A percentile compares a stretch with the other conserved stretches of the same genome.
These are phyloP conservation scores for Ceratocystis ficicola DNA, from an alignment of 2,329 filamentous ascomycete genomes.

Conservation along the genomic window DNA sequence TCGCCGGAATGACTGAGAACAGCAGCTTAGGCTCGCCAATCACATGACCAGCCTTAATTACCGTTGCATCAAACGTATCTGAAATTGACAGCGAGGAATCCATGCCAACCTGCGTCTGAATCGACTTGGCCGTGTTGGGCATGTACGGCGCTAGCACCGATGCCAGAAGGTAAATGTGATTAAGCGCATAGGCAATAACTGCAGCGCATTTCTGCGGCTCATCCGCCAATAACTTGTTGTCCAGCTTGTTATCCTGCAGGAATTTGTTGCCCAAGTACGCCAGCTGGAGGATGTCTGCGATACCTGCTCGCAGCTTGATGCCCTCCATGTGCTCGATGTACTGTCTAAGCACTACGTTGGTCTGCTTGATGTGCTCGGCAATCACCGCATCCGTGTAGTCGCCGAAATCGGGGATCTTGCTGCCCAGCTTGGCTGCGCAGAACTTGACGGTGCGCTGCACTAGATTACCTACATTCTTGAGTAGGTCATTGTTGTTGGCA, in stretches of 20 bases:
- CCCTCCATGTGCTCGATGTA: constrained; percentile 59
- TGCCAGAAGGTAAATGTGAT: constrained; percentile 71
- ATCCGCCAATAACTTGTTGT: constrained; percentile 44
- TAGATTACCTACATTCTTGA: constrained; percentile 63
- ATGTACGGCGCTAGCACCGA: constrained; percentile 73
- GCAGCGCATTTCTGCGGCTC: constrained; percentile 43
- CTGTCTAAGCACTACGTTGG: constrained; percentile 52
- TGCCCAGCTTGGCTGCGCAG: constrained; percentile 61
- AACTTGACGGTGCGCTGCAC: constrained; percentile 66
- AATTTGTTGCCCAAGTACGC: constrained; percentile 45
- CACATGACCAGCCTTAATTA: constrained; percentile 60
- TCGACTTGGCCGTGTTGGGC: constrained; percentile 62
- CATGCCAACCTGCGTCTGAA: constrained; percentile 62
- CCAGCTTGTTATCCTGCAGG: constrained; percentile 41
- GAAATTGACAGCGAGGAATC: constrained; percentile 45
- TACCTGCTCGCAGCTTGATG: constrained; percentile 56
- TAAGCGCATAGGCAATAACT: constrained; percentile 67
- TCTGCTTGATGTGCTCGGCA: constrained; percentile 45
- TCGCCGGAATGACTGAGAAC: constrained; percentile 69
- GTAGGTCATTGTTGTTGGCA: constrained; percentile 79
- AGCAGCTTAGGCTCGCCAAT: constrained; percentile 69
- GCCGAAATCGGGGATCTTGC: constrained; percentile 49
- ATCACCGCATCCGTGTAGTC: constrained; percentile 45
- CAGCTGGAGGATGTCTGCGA: constrained; percentile 54
- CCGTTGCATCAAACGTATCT: constrained; percentile 49